Conservation (phyloP, 1,284 basidiomycete species). For the Abortiporus biennis region DNA sequence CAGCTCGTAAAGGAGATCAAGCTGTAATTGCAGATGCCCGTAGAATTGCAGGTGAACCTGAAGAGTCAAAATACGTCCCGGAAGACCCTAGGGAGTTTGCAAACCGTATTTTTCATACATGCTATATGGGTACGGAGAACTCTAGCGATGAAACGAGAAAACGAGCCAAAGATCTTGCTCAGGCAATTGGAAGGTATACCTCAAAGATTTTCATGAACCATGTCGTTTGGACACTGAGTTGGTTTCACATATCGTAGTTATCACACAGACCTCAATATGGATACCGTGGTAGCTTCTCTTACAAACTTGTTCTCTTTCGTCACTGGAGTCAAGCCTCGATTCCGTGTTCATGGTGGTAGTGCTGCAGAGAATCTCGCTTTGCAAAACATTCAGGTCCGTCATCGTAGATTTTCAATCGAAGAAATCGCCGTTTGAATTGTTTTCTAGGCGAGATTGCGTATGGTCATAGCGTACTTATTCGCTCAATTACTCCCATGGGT, state of each 20-base stretch:
- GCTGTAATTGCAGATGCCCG: conserved; percentile 91
- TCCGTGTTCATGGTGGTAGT: conserved; percentile 85
- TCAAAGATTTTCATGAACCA: not conserved
- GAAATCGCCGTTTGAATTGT: conserved; percentile 4
- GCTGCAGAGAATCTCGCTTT: conserved; percentile 90
- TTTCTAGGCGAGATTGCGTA: conserved; percentile 77
- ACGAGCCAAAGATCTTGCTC: conserved; percentile 82
- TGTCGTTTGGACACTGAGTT: not conserved
- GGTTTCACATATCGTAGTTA: conserved; percentile 48
- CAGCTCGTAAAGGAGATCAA: conserved; percentile 69
- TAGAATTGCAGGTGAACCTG: conserved; percentile 81
- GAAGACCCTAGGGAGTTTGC: conserved; percentile 84
- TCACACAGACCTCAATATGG: conserved; percentile 96
- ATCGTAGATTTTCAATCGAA: not conserved
- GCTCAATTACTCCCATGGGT: conserved; percentile 96
- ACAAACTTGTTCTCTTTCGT: conserved; percentile 81
- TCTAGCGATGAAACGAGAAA: conserved; percentile 83
- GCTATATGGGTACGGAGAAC: conserved; percentile 99
- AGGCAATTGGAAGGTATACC: conserved; percentile 81
- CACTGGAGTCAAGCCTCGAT: conserved; percentile 79
- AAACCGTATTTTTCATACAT: conserved; percentile 89
- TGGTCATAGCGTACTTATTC: conserved; percentile 97
- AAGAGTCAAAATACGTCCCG: conserved; percentile 78
- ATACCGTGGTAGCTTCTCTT: conserved; percentile 82
- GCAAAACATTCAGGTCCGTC: conserved; percentile 88